Evolutionary conservation across 2,329 filamentous ascomycete genomes (phyloP).

Genomic region (Simplicillium sp.): DNA sequence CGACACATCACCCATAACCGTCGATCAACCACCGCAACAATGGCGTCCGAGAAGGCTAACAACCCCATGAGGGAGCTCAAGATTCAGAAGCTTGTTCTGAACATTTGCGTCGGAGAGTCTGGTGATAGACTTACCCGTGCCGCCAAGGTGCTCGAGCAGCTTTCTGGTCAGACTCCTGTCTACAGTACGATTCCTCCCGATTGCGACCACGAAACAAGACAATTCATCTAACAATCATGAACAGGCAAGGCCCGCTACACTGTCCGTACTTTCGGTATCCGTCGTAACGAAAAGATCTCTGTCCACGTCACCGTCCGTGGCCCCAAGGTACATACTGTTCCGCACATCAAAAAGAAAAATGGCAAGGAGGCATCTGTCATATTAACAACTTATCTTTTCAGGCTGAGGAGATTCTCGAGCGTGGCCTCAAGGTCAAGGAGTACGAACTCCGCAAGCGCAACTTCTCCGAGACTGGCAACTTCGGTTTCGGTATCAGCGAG

Average conservation of each 20-base stretch:
- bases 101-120: conserved; percentile 99
- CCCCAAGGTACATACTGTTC: conserved; percentile 48
- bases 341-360: background rate
- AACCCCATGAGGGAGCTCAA: conserved; percentile 99
- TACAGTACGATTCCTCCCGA: conserved; percentile 62
- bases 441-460: conserved; percentile 99
- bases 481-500: conserved; percentile 99
- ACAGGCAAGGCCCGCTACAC: conserved; percentile 99
- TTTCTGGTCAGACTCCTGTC: conserved; percentile 98
- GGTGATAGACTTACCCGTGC: conserved; percentile 99
- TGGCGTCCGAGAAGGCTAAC: conserved; percentile 69
- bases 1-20: conserved; percentile 22
- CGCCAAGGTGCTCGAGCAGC: conserved; percentile 99
- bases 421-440: conserved; percentile 99
- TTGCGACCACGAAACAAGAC: conserved; percentile 12
- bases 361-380: background rate
- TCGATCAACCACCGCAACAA: conserved; percentile 28
- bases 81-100: conserved; percentile 98
- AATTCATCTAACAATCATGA: conserved; percentile 7
- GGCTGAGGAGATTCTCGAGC: conserved; percentile 99
- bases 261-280: conserved; percentile 99
- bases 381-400: conserved; percentile 20
- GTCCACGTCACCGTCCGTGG: conserved; percentile 99
- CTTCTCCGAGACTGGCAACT: conserved; percentile 99
- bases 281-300: conserved; percentile 99